Evolutionary conservation across 1,284 basidiomycete genomes (phyloP), one percentile per base, ranked within the genome.

Genomic region (Leccinum holopus): DNA sequence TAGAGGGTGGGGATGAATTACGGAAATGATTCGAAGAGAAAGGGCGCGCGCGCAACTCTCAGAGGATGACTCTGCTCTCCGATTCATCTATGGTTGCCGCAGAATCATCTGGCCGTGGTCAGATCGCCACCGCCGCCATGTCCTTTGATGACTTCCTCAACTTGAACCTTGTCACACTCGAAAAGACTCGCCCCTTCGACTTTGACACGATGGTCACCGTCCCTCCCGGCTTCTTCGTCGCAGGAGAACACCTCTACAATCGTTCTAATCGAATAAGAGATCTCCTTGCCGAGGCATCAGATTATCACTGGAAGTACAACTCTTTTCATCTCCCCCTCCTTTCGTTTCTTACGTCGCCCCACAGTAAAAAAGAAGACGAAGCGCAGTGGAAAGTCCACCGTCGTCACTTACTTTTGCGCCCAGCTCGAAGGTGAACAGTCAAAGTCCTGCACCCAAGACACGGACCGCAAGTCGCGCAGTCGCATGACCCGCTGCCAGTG

Each of bases 71-170:
- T 18, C 83, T 75, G 47, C 80, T 82, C 60, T 87, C 87, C 0
- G 87, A 82, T 67, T 91, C 87, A 39, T 87, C 85, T 59, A 87
- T 85, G 41, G 60, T 73, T 39, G 72, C 67, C n/a, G 65, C 68
- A 16, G 74, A 73, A 33, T 59, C 68, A 1, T 72, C 74, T n/a
- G 69, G 70, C 6, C 72, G 73, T 62, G 67, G 70, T n/a, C 71
- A 75, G 68, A 72, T 75, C 63, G 74, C 74, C 18, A 76, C 72
- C 14, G 72, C 72, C 8, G 74, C 72, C 61, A 73, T 76, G 69
- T 66, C 67, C 32, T 68, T 76, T 53, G 74, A 73, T 58, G 74
- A 73, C 65, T 73, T 73, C 57, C 66, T 73, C 62, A 68, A 58
- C 21, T 21, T 21, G 21, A 21, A 21, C 61, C 73, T 73, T 57